A percentile compares a stretch with the other conserved stretches of the same genome.
These are phyloP conservation scores for Hypoxylon rickii DNA, from an alignment of 495 filamentous ascomycete species.

Conservation along the genomic window DNA sequence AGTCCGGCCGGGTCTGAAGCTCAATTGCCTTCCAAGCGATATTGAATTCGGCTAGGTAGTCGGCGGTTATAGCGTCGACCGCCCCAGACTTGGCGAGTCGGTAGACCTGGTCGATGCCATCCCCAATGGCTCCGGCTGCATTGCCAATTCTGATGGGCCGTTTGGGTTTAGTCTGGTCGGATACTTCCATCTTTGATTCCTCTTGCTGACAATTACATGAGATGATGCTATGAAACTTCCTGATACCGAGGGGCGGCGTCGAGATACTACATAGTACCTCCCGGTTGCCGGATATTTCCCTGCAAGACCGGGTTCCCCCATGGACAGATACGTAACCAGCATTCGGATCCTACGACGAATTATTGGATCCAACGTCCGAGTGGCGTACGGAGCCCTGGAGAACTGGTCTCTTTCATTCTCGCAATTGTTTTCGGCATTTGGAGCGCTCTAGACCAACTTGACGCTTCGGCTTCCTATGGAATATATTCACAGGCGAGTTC, in stretches of 20 bases:
- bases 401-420: not conserved
- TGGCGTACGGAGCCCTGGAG: constrained; percentile 1
- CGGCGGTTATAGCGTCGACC: not conserved
- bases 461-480: not conserved
- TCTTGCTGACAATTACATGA: not conserved
- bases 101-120: not conserved
- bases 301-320: not conserved
- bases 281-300: not conserved
- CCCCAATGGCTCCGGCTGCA: not conserved
- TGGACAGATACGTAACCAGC: constrained; percentile 3
- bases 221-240: not conserved
- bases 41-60: not conserved
- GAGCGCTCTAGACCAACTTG: constrained; percentile 8
- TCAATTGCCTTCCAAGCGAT: not conserved
- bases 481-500: not conserved
- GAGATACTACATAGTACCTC: not conserved
- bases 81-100: not conserved
- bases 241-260: not conserved
- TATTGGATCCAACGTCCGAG: not conserved
- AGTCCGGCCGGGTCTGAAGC: not conserved
- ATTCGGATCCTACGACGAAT: constrained; percentile 2
- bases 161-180: not conserved
- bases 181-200: not conserved
- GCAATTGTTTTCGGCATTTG: not conserved
- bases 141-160: not conserved